Evolutionary conservation across 2,329 filamentous ascomycete genomes (phyloP), one percentile per base, ranked within the genome.

Genomic region (Claviceps fusiformis): DNA sequence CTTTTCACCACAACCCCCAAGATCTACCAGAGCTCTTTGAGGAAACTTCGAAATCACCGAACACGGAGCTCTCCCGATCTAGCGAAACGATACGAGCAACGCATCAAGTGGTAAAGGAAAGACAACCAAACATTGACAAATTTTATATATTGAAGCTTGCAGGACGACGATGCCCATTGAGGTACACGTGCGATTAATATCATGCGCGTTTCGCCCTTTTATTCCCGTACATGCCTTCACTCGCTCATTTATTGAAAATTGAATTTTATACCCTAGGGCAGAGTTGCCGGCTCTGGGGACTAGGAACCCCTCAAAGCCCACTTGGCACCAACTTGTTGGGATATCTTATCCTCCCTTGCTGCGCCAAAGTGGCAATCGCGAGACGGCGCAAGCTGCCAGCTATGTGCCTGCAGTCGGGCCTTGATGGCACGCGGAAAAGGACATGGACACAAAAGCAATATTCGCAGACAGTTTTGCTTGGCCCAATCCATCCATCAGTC

Each of bases 221-320:
- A 7, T 52, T 33, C 2, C 27, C 15, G 17, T 29, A 39, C 55
- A 54, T 50, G 27, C 27, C 55, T 47, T 24, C 31, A 54, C 31
- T n/a, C 31, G 41, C 47, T 47, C 19, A 48, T 51, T 33, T 54
- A 54, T 56, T 51, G 52, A 35, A 50, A 47, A 56, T 47, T 54
- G 47, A 17, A 51, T 56, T 50, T 43, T 51, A 9, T 49, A 8
- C 37, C 19, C 24, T 39, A 15, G 31, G 46, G 35, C 45, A 24
- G 31, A 24, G 31, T 37, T 11, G 15, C 10, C 29, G 19, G 27
- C 52, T 29, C 39, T 24, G 9, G 31, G 31, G 9, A 33, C 31
- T 17, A 13, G 9, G 29, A 43, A 4, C 37, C 37, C 50, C 27
- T 52, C 5, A 3, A n/a, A 39, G 19, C 15, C 35, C 49, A 15